Conservation (phyloP, 1,139 yeast species). For the Yarrowia galli region DNA sequence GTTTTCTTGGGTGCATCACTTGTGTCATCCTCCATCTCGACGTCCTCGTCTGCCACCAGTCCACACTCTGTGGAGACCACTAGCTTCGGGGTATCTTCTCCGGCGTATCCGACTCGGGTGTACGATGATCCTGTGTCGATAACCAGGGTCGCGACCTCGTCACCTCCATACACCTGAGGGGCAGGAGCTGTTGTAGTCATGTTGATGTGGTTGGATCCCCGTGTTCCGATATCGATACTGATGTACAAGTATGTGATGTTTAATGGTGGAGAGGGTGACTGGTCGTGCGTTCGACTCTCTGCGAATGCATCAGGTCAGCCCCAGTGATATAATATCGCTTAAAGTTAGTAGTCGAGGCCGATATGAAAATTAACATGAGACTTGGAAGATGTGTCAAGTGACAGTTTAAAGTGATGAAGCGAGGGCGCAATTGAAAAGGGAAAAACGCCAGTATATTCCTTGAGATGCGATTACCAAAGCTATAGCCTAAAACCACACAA, state of each 20-base stretch:
- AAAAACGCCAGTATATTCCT: neutral
- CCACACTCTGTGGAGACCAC: constrained; percentile 67
- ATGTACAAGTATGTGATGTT: neutral
- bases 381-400: neutral
- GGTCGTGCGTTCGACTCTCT: constrained; percentile 15
- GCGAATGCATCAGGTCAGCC: too few species aligned
- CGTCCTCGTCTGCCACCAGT: constrained; percentile 34
- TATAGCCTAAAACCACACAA: neutral
- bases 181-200: constrained; percentile 38
- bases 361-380: constrained; percentile 7
- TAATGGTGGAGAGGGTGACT: constrained; percentile 8
- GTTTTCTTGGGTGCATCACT: neutral
- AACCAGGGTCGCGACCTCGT: constrained; percentile 90
- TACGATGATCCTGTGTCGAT: constrained; percentile 88
- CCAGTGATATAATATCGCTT: neutral
- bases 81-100: constrained; percentile 87
- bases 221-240: too few species aligned
- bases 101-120: constrained; percentile 91
- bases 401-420: neutral
- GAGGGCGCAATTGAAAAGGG: neutral
- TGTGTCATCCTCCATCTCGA: constrained; percentile 35
- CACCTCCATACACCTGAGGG: constrained; percentile 48
- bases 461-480: too few species aligned
- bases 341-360: constrained; percentile 3
- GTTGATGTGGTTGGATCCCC: neutral